Base-by-base conservation (phyloP, 2,329 filamentous ascomycete genomes). In the Didymosphaeria variabile region DNA sequence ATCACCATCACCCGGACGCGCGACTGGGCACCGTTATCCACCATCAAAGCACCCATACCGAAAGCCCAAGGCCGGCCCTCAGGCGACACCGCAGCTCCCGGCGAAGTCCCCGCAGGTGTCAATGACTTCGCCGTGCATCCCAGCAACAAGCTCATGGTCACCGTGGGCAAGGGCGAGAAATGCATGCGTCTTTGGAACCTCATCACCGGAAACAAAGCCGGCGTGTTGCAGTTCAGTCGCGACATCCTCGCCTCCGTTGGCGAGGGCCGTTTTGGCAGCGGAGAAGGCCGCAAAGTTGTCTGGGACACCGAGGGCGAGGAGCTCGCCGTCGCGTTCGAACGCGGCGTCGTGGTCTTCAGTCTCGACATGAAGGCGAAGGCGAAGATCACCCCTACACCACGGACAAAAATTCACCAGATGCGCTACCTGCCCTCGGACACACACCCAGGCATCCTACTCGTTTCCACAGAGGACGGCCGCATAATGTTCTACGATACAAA, bases 101-200 rank as follows among this genome's bases (percentile, higher is more conserved):
- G 93, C 19, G 91, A 89, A 51, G 88, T 91, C 29, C 94, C 94
- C 0, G 87, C 90, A n/a, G 95, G 95, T 19, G 88, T 98, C 68
- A 98, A 97, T 77, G 92, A 94, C 77, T 97, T 99, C 77, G 93
- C 94, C 2, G 91, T 99, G 29, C 95, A 99, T 77, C 94, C 95
- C 0, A 96, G 92, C 77, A 92, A 97, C 86, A 98, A 97, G 81
- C 83, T 99, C 54, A 97, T 98, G 92, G 88, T 99, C 62, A 96
- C 88, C 69, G 93, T 98, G 9, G 91, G 92, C 68, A 92, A 90
- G 71, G 93, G 93, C 66, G 95, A 99, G 81, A 89, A 88, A 66
- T 93, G 90, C 73, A 96, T 99, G 91, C 85, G 95, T 66, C 79
- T 98, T 66, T 99, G 95, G 95, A 98, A 99, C 74, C 79, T 99